Evolutionary conservation across 495 filamentous ascomycete genomes (phyloP).

Genomic region (Tuber indicum): DNA sequence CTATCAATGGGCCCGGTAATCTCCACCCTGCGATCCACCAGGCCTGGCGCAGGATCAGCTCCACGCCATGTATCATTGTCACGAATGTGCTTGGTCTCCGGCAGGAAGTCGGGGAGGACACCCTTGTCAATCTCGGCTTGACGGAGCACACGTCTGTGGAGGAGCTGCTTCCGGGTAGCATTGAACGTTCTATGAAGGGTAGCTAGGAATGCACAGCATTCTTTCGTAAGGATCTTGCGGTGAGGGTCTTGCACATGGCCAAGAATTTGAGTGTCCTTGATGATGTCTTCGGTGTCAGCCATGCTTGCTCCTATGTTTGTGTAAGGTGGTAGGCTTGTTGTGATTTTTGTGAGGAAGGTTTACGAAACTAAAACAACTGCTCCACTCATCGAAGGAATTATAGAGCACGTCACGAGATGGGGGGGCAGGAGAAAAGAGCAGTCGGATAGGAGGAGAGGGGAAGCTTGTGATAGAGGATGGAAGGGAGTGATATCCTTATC

Average conservation of each 20-base stretch:
- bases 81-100: constrained; percentile 92
- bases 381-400: not conserved
- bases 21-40: constrained; percentile 94
- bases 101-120: constrained; percentile 84
- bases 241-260: constrained; percentile 69
- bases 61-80: constrained; percentile 93
- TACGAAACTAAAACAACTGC: not conserved
- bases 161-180: constrained; percentile 74
- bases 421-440: not conserved
- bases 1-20: constrained; percentile 97
- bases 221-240: constrained; percentile 83
- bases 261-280: constrained; percentile 82
- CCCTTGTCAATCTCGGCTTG: constrained; percentile 95
- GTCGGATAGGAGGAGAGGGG: not conserved
- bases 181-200: constrained; percentile 95
- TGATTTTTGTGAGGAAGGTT: not conserved
- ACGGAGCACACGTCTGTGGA: constrained; percentile 76
- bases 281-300: constrained; percentile 64
- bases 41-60: constrained; percentile 82
- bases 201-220: constrained; percentile 86
- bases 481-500: not conserved
- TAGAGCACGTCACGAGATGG: not conserved
- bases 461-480: not conserved
- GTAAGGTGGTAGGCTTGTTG: not conserved
- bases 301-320: constrained; percentile 47